Percentiles rank a stretch among this genome's conserved stretches.
These are phyloP conservation scores for Capronia epimyces DNA, from an alignment of 2,329 filamentous ascomycete genomes.

Conservation along the genomic window DNA sequence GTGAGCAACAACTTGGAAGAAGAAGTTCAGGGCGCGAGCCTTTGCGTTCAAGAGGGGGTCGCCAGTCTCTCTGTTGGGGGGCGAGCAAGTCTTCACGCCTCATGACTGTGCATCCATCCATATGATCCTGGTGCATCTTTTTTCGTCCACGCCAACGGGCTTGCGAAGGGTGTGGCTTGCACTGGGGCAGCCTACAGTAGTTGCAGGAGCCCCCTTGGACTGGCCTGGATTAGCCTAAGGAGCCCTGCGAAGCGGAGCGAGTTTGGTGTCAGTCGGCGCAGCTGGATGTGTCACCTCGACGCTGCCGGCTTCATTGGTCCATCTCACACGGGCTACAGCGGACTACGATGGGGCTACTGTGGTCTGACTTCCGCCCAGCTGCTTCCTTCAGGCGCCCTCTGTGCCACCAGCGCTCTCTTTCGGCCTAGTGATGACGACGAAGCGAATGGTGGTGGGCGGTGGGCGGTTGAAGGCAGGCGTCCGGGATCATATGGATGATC, in stretches of 20 bases:
- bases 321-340: constrained; percentile 1
- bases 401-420: constrained; percentile 15
- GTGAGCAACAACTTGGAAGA: neutral
- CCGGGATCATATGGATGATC: constrained; percentile 13
- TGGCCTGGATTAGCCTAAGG: neutral
- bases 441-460: constrained; percentile 10
- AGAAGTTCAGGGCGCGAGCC: neutral
- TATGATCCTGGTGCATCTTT: neutral
- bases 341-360: constrained; percentile 12
- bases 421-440: constrained; percentile 24
- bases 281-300: constrained; percentile 7
- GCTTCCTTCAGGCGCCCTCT: constrained; percentile 15
- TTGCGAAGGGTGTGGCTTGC: constrained; percentile 6
- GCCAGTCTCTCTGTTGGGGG: neutral
- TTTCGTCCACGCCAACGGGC: constrained; percentile 4
- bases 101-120: constrained; percentile 9
- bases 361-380: constrained; percentile 18
- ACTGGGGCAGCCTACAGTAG: constrained; percentile 5
- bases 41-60: neutral
- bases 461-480: neutral
- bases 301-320: constrained; percentile 10
- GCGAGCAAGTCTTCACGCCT: constrained; percentile 3
- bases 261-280: constrained; percentile 15
- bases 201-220: constrained; percentile 10
- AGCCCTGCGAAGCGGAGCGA: constrained; percentile 11